phyloP scores from a whole-genome alignment of 164 flowering plant genomes.

The Vitis riparia region DNA sequence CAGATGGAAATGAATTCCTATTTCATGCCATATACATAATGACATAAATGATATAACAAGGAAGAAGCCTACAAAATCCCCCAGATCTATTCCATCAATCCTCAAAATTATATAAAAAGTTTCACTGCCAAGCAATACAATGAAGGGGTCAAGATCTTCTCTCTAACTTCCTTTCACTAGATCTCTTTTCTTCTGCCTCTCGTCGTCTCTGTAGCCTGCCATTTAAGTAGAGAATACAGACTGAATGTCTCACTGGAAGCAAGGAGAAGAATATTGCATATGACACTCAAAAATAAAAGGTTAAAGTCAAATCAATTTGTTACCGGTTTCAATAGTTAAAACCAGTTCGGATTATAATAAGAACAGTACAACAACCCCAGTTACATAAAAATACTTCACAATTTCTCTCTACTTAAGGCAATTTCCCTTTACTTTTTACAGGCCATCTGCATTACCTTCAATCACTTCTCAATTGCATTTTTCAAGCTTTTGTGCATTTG shows the following conservation, averaged over 20 bases:
- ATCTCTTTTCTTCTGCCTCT: constrained; percentile 79
- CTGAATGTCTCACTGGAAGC: no score
- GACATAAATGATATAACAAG: not conserved
- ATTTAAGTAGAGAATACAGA: not conserved
- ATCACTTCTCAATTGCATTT: not conserved
- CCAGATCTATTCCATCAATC: not conserved
- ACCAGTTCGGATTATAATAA: no score
- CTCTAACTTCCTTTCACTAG: constrained; percentile 62
- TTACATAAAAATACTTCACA: no score
- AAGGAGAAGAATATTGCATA: no score
- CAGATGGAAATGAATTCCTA: no score
- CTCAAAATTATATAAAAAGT: not conserved
- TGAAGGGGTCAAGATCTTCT: constrained; percentile 51
- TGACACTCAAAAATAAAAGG: no score
- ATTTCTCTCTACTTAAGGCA: no score
- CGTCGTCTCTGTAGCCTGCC: constrained; percentile 76
- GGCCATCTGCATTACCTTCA: not conserved
- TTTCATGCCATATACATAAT: no score
- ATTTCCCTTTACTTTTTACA: not conserved
- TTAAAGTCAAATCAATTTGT: no score
- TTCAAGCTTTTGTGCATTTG: not conserved
- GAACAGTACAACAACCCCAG: no score
- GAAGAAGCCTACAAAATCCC: not conserved
- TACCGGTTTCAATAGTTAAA: no score
- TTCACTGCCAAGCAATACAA: not conserved